Conservation (phyloP, 208 protist species). For the Tritrichomonas foetus region DNA sequence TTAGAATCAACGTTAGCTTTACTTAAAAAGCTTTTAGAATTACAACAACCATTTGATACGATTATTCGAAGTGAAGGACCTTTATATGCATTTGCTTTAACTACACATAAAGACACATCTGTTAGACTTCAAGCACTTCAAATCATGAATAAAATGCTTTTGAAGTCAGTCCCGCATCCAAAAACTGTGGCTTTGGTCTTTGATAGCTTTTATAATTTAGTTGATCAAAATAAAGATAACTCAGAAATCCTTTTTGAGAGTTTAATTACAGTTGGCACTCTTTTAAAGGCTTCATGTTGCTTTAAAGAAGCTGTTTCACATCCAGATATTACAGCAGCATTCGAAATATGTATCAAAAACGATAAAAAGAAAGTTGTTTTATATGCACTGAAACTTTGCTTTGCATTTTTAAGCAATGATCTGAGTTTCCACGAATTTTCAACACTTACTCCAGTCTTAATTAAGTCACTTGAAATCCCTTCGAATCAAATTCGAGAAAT, state of each 20-base stretch:
- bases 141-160: not conserved
- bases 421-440: not conserved
- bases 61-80: not conserved
- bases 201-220: not conserved
- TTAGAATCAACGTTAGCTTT: not conserved
- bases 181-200: not conserved
- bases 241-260: not conserved
- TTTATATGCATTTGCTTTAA: not conserved
- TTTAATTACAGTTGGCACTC: not conserved
- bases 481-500: not conserved
- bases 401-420: not conserved
- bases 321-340: not conserved
- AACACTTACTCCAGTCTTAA: not conserved
- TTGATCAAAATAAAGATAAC: not conserved
- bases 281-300: not conserved
- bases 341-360: not conserved
- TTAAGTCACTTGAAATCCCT: not conserved
- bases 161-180: not conserved
- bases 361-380: not conserved
- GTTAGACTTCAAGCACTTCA: not conserved
- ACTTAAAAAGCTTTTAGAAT: not conserved
- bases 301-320: not conserved
- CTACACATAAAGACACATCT: not conserved
- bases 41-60: not conserved
- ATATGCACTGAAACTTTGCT: not conserved